Percentiles rank a stretch among this genome's conserved stretches.
These are phyloP conservation scores for Lactarius hatsudake DNA, from an alignment of 768 basidiomycete species.

Conservation along the genomic window DNA sequence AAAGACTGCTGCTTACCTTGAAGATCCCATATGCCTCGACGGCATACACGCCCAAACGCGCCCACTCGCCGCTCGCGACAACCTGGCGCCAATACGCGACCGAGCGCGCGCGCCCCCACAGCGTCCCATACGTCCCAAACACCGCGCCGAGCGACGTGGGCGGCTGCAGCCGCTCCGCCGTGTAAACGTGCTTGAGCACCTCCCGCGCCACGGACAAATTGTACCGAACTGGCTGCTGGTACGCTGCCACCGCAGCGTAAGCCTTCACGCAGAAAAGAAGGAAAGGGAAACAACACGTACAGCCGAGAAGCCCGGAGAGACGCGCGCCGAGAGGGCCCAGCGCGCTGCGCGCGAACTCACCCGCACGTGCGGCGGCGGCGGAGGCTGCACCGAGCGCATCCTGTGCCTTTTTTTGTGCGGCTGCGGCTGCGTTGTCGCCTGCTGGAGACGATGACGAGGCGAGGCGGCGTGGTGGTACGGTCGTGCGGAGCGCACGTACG, in stretches of 20 bases:
- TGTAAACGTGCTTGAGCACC: conserved; percentile 55
- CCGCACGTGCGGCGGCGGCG: conserved; percentile 52
- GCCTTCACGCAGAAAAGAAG: neutral
- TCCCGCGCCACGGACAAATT: conserved; percentile 77
- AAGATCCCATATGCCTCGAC: conserved; percentile 89
- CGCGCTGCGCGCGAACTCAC: conserved; percentile 48
- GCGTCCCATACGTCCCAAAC: conserved; percentile 55
- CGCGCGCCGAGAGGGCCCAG: conserved; percentile 52
- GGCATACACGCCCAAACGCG: conserved; percentile 67
- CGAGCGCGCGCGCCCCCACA: conserved; percentile 62
- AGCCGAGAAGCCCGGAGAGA: conserved; percentile 55
- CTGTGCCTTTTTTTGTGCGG: conserved; percentile 68
- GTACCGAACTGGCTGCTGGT: conserved; percentile 74
- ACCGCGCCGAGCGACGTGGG: conserved; percentile 57
- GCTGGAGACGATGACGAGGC: conserved; percentile 6
- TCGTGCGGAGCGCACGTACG: conserved; percentile 3
- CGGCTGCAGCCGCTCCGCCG: conserved; percentile 56
- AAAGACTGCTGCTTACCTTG: conserved; percentile 49
- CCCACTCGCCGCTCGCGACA: conserved; percentile 61
- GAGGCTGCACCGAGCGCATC: conserved; percentile 59
- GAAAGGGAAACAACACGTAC: conserved; percentile 36
- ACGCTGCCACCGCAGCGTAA: conserved; percentile 42
- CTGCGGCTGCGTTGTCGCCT: conserved; percentile 34
- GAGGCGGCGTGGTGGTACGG: conserved; percentile 16
- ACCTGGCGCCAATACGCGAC: conserved; percentile 60